phyloP scores from a whole-genome alignment of 768 basidiomycete species.

The Russula vinacea region DNA sequence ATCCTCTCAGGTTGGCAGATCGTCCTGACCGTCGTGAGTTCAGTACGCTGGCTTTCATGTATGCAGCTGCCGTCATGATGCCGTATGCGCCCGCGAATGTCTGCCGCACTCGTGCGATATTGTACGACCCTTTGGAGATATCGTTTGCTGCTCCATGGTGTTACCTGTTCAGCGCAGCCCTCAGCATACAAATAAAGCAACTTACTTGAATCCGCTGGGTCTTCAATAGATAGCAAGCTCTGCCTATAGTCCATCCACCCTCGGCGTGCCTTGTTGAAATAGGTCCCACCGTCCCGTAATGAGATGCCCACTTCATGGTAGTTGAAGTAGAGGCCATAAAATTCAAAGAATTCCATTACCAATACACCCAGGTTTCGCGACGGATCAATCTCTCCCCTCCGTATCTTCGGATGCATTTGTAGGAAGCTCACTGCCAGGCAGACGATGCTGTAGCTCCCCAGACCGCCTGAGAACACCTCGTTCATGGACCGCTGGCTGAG shows the following conservation, averaged over 20 bases:
- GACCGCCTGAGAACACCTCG: constrained; percentile 94
- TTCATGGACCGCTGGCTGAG: constrained; percentile 89
- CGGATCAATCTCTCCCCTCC: constrained; percentile 82
- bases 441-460: constrained; percentile 93
- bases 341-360: constrained; percentile 94
- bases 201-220: constrained; percentile 86
- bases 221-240: constrained; percentile 79
- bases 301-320: constrained; percentile 89
- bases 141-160: constrained; percentile 67
- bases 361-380: constrained; percentile 89
- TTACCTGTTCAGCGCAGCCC: neutral
- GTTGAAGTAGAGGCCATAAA: constrained; percentile 91
- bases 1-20: constrained; percentile 44
- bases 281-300: constrained; percentile 80
- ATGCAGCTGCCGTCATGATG: constrained; percentile 75
- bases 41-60: constrained; percentile 59
- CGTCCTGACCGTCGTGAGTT: constrained; percentile 53
- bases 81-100: constrained; percentile 79
- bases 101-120: constrained; percentile 74
- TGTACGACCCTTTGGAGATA: constrained; percentile 85
- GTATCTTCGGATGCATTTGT: constrained; percentile 96
- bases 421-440: constrained; percentile 91
- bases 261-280: constrained; percentile 75
- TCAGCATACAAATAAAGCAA: constrained; percentile 26
- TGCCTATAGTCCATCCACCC: constrained; percentile 74